Percentiles rank a stretch among this genome's conserved stretches.
Conservation (phyloP, 2,329 filamentous ascomycete species). For the Davidsoniella virescens region DNA sequence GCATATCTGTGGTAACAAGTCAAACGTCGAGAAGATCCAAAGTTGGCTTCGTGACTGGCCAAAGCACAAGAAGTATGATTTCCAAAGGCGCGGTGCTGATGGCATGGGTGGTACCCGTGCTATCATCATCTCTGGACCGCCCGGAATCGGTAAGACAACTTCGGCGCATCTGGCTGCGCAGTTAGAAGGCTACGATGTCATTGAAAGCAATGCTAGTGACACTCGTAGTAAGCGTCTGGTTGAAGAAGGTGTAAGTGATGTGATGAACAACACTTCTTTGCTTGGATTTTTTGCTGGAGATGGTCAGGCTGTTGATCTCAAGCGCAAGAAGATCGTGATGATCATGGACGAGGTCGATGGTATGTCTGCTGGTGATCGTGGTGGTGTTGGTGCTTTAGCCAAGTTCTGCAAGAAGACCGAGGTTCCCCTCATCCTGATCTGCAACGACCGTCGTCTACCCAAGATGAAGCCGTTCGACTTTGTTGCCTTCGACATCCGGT, state of each 20-base stretch:
- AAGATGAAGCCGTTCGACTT: slow-evolving; percentile 99
- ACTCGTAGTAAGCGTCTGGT: slow-evolving; percentile 91
- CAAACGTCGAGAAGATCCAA: slow-evolving; percentile 75
- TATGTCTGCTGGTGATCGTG: slow-evolving; percentile 93
- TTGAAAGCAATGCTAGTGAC: slow-evolving; percentile 94
- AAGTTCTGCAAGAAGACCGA: slow-evolving; percentile 91
- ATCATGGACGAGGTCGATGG: slow-evolving; percentile 99
- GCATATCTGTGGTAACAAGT: slow-evolving; percentile 93
- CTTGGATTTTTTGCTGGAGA: slow-evolving; percentile 79
- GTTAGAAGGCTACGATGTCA: slow-evolving; percentile 78
- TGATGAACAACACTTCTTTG: slow-evolving; percentile 85
- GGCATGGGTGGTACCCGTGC: slow-evolving; percentile 70
- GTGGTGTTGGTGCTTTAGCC: slow-evolving; percentile 84
- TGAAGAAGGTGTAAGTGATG: slow-evolving; percentile 71
- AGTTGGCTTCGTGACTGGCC: slow-evolving; percentile 73
- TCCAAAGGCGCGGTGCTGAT: slow-evolving; percentile 69
- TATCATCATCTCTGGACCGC: slow-evolving; percentile 89
- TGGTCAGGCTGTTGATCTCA: slow-evolving; percentile 59
- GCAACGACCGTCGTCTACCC: slow-evolving; percentile 79
- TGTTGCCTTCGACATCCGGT: slow-evolving; percentile 69
- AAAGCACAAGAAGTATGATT: slow-evolving; percentile 61
- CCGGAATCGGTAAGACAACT: slow-evolving; percentile 94
- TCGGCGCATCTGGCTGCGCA: slow-evolving; percentile 89
- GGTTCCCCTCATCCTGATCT: slow-evolving; percentile 90
- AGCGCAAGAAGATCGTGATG: slow-evolving; percentile 84